Percentiles rank a stretch among this genome's conserved stretches.
Conservation (phyloP, 2,329 filamentous ascomycete species). For the Microcyclospora pomicola region DNA sequence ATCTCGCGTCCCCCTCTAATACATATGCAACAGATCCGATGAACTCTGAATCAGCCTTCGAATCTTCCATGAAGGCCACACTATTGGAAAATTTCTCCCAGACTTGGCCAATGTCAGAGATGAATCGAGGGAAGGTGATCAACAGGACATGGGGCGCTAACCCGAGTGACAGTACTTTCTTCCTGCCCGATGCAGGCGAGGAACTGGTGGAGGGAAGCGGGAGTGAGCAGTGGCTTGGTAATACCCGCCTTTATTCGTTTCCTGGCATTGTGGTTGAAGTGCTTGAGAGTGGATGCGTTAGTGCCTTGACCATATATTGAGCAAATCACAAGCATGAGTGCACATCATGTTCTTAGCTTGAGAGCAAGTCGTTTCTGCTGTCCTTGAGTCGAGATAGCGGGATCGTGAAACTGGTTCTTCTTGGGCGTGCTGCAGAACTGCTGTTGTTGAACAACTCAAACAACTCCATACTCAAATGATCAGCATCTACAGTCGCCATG, state of each 20-base stretch:
- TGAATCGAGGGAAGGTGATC: constrained; percentile 25
- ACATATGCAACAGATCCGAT: constrained; percentile 26
- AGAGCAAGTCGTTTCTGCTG: no score
- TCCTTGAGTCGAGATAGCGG: no score
- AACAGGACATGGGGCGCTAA: constrained; percentile 23
- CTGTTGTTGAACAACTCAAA: no score
- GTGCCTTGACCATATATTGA: constrained; percentile 52
- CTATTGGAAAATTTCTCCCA: constrained; percentile 32
- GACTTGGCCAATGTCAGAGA: constrained; percentile 40
- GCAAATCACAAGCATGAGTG: not conserved
- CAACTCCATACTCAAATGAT: no score
- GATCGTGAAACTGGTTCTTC: no score
- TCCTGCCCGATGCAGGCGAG: constrained; percentile 21
- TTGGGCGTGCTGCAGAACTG: no score
- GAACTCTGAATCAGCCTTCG: constrained; percentile 65
- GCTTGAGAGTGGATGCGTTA: constrained; percentile 79
- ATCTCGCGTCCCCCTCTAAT: constrained; percentile 25
- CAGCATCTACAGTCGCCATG: no score
- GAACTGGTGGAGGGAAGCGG: constrained; percentile 30
- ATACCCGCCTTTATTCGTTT: constrained; percentile 83
- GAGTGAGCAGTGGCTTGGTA: constrained; percentile 44
- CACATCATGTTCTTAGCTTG: no score
- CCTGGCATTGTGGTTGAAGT: constrained; percentile 93
- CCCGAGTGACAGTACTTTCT: constrained; percentile 21
- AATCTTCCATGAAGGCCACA: constrained; percentile 47